Evolutionary conservation across 2,329 filamentous ascomycete genomes (phyloP), one percentile per base, ranked within the genome.

Genomic region (Grosmannia clavigera): DNA sequence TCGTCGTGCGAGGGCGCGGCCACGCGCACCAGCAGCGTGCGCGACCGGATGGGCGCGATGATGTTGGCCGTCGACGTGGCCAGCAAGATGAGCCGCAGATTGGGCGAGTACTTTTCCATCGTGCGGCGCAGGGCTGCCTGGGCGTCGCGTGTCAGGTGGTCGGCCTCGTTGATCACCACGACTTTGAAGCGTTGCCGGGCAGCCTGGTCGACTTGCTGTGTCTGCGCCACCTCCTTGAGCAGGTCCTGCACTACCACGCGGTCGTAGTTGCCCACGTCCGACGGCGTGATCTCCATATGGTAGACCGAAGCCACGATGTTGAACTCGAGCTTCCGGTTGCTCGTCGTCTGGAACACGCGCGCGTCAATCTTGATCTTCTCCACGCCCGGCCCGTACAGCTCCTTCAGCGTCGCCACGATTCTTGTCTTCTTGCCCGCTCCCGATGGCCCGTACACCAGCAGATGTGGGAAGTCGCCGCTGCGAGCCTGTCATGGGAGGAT

Each of bases 351-450:
- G 77, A 99, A 99, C 61, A 96, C 88, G 65, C 94, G 88, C 14
- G 91, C 90, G 71, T 99, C 94, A 74, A 99, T 97, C 77, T 97
- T 97, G 80, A 99, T 99, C 80, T 96, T 97, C 70, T 99, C 95
- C n/a, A 96, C 94, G 52, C 94, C 92, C 0, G 92, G 86, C 0
- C 94, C 94, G 73, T 94, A 99, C 9, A 99, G 81, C 70, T 96
- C 92, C 72, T 96, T 95, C 3, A 99, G 77, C 0, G 92, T 97
- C 19, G 94, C 92, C 22, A 96, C 90, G 66, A 97, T 95, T 52
- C 94, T 86, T 1, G 94, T 99, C 75, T 99, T 99, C 74, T 99
- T 99, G 66, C 94, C 94, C 5, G 94, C 94, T 40, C 94, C 94
- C 0, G 92, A 96, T 1, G 94, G 94, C 0, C 94, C 94, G 71